phyloP scores from a whole-genome alignment of 1,284 basidiomycete genomes.

The Trametes polyzona region DNA sequence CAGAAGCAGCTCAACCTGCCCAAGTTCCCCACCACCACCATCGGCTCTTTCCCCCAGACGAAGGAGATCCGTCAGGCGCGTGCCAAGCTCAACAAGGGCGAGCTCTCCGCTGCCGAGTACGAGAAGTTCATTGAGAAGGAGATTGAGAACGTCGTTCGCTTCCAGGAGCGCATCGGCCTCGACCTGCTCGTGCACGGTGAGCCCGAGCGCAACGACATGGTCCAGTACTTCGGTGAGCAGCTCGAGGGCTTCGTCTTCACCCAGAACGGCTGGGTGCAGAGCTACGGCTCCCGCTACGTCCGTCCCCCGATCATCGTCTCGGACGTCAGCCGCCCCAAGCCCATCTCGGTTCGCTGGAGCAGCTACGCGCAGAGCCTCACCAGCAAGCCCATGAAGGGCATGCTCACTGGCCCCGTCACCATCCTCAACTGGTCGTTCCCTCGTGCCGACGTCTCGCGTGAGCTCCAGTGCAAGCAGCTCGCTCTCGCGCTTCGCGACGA shows the following conservation, averaged over 20 bases:
- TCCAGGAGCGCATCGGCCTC: conserved; percentile 96
- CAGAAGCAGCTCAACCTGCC: conserved; percentile 90
- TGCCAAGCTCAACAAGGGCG: conserved; percentile 93
- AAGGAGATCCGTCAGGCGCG: conserved; percentile 98
- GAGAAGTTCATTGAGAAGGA: conserved; percentile 99
- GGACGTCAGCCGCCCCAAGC: conserved; percentile 91
- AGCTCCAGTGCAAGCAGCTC: conserved; percentile 98
- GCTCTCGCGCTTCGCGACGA: conserved; percentile 98
- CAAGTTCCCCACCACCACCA: conserved; percentile 98
- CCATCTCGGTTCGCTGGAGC: conserved; percentile 98
- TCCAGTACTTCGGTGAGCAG: conserved; percentile 99
- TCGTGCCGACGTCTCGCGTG: conserved; percentile 95
- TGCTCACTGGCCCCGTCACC: conserved; percentile 95
- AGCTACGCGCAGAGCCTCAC: conserved; percentile 96
- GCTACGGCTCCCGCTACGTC: conserved; percentile 96
- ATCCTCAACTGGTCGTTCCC: conserved; percentile 99
- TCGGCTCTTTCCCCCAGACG: conserved; percentile 99
- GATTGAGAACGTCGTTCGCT: conserved; percentile 91
- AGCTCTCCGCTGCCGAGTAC: conserved; percentile 89
- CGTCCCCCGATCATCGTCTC: conserved; percentile 99
- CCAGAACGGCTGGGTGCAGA: conserved; percentile 99
- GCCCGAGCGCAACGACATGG: conserved; percentile 99
- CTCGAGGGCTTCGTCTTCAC: conserved; percentile 97
- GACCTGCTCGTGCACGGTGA: conserved; percentile 99
- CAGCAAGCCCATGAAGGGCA: conserved; percentile 98